phyloP scores from a whole-genome alignment of 768 basidiomycete species.

The Lactifluus volemus region DNA sequence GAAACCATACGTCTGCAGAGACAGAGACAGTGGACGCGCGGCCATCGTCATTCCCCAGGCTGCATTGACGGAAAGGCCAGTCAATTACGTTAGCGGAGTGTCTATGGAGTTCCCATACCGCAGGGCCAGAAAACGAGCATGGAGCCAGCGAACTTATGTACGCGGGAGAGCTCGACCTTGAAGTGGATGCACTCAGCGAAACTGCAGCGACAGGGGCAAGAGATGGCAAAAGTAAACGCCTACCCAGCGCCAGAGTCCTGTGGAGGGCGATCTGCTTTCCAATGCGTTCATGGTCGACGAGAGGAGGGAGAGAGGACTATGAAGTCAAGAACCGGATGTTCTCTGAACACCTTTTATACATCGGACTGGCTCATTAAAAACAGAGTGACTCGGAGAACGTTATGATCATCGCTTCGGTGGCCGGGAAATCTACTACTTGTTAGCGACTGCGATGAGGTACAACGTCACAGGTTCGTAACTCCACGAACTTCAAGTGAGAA shows the following conservation, averaged over 20 bases:
- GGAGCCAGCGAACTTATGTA: slow-evolving; percentile 23
- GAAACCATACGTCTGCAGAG: not conserved
- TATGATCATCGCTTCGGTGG: too few relatives aligned
- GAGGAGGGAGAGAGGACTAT: not conserved
- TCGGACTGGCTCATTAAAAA: too few relatives aligned
- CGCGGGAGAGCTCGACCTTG: slow-evolving; percentile 17
- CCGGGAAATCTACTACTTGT: too few relatives aligned
- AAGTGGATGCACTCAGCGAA: not conserved
- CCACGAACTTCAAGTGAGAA: too few relatives aligned
- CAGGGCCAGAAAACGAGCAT: slow-evolving; percentile 22
- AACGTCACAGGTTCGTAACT: too few relatives aligned
- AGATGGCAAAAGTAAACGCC: not conserved
- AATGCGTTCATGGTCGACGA: not conserved
- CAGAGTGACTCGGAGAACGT: too few relatives aligned
- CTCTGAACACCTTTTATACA: not conserved
- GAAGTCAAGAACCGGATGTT: not conserved
- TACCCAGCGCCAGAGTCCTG: slow-evolving; percentile 5
- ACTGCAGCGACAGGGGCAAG: not conserved
- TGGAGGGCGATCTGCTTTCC: not conserved
- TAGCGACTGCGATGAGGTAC: too few relatives aligned
- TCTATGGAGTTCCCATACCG: not conserved
- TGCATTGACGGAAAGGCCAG: not conserved
- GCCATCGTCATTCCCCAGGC: slow-evolving; percentile 22
- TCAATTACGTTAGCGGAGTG: not conserved
- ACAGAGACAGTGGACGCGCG: slow-evolving; percentile 12